A percentile compares a stretch with the other conserved stretches of the same genome.
Conservation (phyloP, 768 basidiomycete genomes). For the Suillus sp. region DNA sequence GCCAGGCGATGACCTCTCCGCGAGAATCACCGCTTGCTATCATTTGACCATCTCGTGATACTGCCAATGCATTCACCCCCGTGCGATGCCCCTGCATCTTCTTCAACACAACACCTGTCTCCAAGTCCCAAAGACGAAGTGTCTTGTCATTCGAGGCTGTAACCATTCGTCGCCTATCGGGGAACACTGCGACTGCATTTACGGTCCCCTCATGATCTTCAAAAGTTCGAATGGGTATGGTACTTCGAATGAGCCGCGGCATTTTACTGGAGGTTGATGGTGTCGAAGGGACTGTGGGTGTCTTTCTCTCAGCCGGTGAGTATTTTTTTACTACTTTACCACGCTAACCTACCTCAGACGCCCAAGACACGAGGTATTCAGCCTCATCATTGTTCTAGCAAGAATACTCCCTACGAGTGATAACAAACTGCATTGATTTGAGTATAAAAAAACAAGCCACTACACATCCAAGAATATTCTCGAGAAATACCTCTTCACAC, state of each 20-base stretch:
- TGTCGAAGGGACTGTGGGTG: no score
- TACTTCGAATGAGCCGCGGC: no score
- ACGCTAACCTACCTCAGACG: no score
- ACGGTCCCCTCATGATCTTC: no score
- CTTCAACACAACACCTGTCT: background rate
- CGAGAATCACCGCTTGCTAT: background rate
- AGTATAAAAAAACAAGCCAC: background rate
- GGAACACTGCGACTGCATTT: background rate
- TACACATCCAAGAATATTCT: background rate
- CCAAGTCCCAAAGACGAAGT: background rate
- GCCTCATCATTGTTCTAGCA: no score
- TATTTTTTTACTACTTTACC: background rate
- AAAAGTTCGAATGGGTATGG: no score
- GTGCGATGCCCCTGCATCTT: background rate
- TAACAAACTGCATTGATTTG: no score
- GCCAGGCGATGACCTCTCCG: background rate
- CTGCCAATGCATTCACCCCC: background rate
- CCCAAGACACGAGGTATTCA: background rate
- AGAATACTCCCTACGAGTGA: no score
- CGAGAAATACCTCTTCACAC: conserved; percentile 9
- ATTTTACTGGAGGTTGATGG: no score
- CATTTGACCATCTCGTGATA: background rate
- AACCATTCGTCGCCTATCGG: background rate
- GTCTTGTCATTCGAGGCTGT: background rate
- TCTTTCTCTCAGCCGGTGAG: background rate